phyloP scores from a whole-genome alignment of 331 rosid species.

The Prunus yedoensis region DNA sequence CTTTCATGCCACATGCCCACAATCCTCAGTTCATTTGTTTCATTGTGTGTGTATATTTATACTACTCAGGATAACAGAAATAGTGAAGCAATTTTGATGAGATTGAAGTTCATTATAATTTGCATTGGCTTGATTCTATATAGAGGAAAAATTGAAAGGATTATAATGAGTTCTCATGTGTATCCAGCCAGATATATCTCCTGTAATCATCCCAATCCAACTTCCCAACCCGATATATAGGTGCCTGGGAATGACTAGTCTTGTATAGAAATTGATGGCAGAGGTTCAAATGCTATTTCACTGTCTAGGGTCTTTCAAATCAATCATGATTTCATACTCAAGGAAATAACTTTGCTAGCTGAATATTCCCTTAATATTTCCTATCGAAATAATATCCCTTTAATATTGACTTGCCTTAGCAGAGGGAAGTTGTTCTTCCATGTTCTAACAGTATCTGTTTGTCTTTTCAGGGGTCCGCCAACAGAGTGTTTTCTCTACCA shows the following conservation, averaged over 20 bases:
- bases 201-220: background rate
- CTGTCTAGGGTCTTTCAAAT: background rate
- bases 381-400: conserved; percentile 16
- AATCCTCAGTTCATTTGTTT: too few species aligned
- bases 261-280: background rate
- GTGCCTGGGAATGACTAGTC: background rate
- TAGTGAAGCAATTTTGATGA: background rate
- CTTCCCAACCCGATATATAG: background rate
- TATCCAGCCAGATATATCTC: background rate
- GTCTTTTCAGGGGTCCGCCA: conserved; percentile 87
- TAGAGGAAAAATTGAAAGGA: background rate
- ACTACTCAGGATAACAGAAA: too few species aligned
- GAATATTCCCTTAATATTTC: conserved; percentile 20
- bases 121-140: background rate
- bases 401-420: conserved; percentile 18
- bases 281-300: background rate
- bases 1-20: too few species aligned
- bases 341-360: conserved; percentile 16
- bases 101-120: background rate
- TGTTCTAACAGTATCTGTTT: conserved; percentile 32
- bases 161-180: background rate
- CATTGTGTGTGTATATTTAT: too few species aligned
- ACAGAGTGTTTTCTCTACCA: conserved; percentile 90
- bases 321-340: background rate
- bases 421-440: conserved; percentile 8